A percentile compares a stretch with the other conserved stretches of the same genome.
phyloP scores from a whole-genome alignment of 768 basidiomycete genomes.

The Lepiota brunneoincarnata region DNA sequence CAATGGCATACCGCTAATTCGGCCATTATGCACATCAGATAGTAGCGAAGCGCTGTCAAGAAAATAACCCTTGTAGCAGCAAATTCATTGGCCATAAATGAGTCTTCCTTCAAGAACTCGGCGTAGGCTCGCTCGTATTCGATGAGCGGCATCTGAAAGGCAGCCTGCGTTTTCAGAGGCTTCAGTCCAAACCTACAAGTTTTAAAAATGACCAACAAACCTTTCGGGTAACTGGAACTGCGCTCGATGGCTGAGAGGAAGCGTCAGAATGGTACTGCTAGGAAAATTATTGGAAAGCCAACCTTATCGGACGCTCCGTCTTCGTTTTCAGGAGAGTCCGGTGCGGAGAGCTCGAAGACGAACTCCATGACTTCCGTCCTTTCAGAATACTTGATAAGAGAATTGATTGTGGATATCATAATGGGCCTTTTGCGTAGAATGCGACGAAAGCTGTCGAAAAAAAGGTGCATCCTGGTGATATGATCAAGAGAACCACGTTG shows the following conservation, averaged over 20 bases:
- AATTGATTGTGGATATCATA: not conserved
- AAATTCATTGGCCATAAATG: not conserved
- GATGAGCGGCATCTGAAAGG: conserved; percentile 3
- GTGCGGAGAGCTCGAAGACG: not conserved
- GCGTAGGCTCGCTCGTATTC: not conserved
- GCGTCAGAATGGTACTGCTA: not conserved
- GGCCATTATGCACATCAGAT: no score
- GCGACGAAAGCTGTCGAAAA: not conserved
- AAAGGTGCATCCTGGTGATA: not conserved
- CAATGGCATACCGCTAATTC: no score
- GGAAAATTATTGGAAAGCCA: not conserved
- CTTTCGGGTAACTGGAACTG: not conserved
- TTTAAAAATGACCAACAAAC: no score
- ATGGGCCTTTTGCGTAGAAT: not conserved
- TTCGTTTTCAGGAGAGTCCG: not conserved
- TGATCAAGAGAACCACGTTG: not conserved
- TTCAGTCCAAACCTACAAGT: no score
- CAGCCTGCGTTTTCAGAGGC: not conserved
- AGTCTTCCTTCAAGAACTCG: not conserved
- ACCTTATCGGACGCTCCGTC: not conserved
- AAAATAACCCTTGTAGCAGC: not conserved
- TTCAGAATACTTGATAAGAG: not conserved
- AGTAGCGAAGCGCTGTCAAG: no score
- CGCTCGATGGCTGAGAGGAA: not conserved
- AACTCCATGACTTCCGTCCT: not conserved